Base-by-base conservation (phyloP, 345 rosid species). In the Geranium rotundifolium region DNA sequence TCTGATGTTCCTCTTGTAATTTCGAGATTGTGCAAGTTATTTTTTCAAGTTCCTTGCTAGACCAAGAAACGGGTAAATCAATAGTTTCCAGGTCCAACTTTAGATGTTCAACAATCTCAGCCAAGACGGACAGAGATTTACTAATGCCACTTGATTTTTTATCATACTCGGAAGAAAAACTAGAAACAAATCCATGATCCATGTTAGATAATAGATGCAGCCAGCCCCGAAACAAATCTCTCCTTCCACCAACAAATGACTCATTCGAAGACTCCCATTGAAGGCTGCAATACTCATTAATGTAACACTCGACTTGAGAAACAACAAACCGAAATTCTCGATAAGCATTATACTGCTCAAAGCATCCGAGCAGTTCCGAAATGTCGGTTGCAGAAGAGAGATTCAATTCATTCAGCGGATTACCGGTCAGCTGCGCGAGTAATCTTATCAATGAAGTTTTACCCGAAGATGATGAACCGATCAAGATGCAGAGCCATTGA, bases 381-480 rank as follows among this genome's bases (percentile, higher is more conserved):
- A 89, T 89, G 75, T 92, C 98, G 58, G 98, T 85, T 16, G 91
- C 85, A 65, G 97, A 76, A 30, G 98, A 89, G 70, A 92, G 95
- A 79, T 80, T 85, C 63, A 92, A 34, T 72, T 92, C 98, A 64
- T 87, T 81, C 34, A 92, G 81, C 27, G 73, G 69, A 62, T 83
- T 89, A 59, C 98, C 96, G 34, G 88, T 81, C 62, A 92, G 87
- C 63, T 83, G 84, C 65, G 95, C 88, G 56, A 92, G 79, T 62
- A 86, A 73, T 73, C 95, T 80, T 73, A 92, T 77, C 82, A 84
- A 72, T 8, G 97, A 92, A 61, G 98, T 92, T 84, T 92, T 92
- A 71, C 95, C 96, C 56, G 91, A 89, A 46, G 97, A 92, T 16
- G 93, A 65, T 62, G 93, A 90, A 52, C 98, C 98, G 39, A 87